A percentile compares a stretch with the other conserved stretches of the same genome.
phyloP scores from a whole-genome alignment of 2,329 filamentous ascomycete genomes.

The Helicocarpus griseus region DNA sequence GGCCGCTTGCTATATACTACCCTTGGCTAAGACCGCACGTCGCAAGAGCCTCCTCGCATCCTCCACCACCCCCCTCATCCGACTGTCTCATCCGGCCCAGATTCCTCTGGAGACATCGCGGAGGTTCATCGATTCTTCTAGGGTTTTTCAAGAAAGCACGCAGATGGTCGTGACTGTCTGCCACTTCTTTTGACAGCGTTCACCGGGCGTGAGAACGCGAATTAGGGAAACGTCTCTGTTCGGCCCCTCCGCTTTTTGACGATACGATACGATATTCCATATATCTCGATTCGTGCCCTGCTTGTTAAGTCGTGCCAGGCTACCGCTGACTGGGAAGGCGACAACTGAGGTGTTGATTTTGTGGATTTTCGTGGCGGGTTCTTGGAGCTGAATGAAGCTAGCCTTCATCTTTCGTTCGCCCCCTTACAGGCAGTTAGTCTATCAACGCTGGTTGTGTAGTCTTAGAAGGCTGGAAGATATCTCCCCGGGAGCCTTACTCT shows the following conservation, averaged over 20 bases:
- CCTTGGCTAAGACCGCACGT: neutral
- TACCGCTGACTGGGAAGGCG: neutral
- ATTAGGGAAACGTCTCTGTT: neutral
- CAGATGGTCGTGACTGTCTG: neutral
- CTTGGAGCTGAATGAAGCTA: constrained; percentile 1
- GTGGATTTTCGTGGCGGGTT: neutral
- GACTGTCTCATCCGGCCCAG: neutral
- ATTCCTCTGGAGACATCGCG: neutral
- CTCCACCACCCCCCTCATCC: neutral
- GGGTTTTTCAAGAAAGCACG: neutral
- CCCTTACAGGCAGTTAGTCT: neutral
- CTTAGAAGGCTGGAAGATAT: neutral
- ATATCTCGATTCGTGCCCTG: neutral
- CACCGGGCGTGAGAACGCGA: neutral
- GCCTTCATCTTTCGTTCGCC: neutral
- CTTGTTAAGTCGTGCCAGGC: neutral
- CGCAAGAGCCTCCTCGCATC: neutral
- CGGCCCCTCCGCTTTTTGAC: neutral
- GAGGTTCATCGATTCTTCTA: neutral
- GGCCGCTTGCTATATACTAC: neutral
- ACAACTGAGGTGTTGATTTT: neutral
- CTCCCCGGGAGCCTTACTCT: too few relatives aligned
- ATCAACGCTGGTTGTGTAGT: neutral
- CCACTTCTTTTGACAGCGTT: neutral
- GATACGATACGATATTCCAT: neutral